phyloP scores from a whole-genome alignment of 768 basidiomycete genomes.

The Sarcodon sp. region DNA sequence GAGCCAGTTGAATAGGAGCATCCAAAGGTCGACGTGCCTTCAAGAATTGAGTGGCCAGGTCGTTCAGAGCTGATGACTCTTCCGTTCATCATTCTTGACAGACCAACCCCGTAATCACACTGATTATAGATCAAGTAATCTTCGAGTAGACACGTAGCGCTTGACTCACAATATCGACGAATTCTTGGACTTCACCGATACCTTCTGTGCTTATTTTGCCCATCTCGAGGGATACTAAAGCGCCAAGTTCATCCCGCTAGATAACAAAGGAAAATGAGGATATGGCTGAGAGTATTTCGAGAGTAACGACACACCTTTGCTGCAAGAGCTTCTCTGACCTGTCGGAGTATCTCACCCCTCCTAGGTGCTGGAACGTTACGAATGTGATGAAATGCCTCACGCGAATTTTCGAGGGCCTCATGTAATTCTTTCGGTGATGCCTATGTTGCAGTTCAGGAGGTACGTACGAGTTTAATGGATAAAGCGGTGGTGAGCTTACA shows the following conservation, averaged over 20 bases:
- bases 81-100: constrained; percentile 93
- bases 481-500: constrained; percentile 20
- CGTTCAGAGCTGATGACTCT: constrained; percentile 80
- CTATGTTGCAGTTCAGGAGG: constrained; percentile 15
- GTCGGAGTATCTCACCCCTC: constrained; percentile 78
- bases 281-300: not conserved
- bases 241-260: constrained; percentile 68
- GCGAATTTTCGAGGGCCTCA: constrained; percentile 49
- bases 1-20: not conserved
- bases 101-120: constrained; percentile 92
- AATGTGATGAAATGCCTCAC: constrained; percentile 62
- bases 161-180: constrained; percentile 76
- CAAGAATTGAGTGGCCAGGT: constrained; percentile 82
- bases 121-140: constrained; percentile 14
- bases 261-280: not conserved
- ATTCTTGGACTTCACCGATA: constrained; percentile 88
- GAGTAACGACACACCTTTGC: constrained; percentile 41
- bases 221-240: constrained; percentile 80
- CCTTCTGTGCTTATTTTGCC: constrained; percentile 89
- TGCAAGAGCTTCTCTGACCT: constrained; percentile 74
- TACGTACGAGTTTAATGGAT: not conserved
- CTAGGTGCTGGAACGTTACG: constrained; percentile 76
- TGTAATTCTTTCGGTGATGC: constrained; percentile 67
- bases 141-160: not conserved
- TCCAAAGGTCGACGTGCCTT: constrained; percentile 35